These are phyloP conservation scores for Mucor piriformis DNA, from an alignment of 371 early-diverging fungal species.

Conservation along the genomic window DNA sequence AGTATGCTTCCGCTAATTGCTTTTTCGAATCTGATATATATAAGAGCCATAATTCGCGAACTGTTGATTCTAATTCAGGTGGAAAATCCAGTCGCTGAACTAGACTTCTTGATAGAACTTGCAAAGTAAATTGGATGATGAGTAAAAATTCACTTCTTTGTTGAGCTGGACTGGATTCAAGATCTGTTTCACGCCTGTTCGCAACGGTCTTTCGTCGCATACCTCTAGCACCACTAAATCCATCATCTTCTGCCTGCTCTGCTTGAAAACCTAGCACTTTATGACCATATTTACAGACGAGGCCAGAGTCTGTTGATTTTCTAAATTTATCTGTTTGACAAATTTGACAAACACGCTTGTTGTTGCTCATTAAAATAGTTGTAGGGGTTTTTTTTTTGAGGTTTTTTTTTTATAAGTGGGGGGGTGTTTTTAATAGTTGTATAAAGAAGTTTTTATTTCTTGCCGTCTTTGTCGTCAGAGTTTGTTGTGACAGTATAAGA, in stretches of 20 bases:
- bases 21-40: constrained; percentile 21
- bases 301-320: constrained; percentile 8
- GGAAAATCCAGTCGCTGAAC: constrained; percentile 36
- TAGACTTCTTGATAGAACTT: constrained; percentile 24
- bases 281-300: constrained; percentile 44
- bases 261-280: constrained; percentile 26
- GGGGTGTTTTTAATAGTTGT: not conserved
- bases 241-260: constrained; percentile 24
- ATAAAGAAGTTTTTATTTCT: constrained; percentile 20
- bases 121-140: constrained; percentile 27
- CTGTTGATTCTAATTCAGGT: constrained; percentile 31
- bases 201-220: not conserved
- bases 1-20: constrained; percentile 15
- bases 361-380: constrained; percentile 1
- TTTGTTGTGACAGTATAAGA: constrained; percentile 60
- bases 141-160: constrained; percentile 16
- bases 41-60: constrained; percentile 42
- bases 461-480: constrained; percentile 45
- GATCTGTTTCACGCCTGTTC: not conserved
- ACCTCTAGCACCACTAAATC: not conserved
- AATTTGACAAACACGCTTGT: constrained; percentile 25
- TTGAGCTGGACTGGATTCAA: not conserved
- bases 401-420: not conserved
- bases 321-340: constrained; percentile 29
- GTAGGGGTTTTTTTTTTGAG: not conserved